Evolutionary conservation across 2,329 filamentous ascomycete genomes (phyloP), one percentile per base, ranked within the genome.

Genomic region (Aspergillus novofumigatus): DNA sequence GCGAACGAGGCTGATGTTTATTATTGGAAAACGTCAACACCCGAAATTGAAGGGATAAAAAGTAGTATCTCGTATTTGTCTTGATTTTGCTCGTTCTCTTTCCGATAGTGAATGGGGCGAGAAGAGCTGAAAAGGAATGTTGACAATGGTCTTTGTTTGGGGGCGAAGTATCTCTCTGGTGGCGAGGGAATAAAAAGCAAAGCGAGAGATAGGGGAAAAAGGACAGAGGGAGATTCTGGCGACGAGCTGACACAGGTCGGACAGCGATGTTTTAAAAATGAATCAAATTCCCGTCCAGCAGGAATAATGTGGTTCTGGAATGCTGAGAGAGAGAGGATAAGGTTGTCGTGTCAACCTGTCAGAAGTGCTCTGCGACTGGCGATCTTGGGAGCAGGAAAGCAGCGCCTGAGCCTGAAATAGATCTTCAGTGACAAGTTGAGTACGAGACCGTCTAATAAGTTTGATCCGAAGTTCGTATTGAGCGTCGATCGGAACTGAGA

Each of bases 271-370:
- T 35, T 52, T 41, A 28, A 42, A 25, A 42, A 20, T 26, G 51
- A 54, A 55, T 63, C 44, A 47, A 47, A 47, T 47, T 47, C 44
- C 67, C 65, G 62, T 60, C 72, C 71, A 68, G 72, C 71, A 72
- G 66, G 64, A 65, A 56, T 47, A 59, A 65, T 54, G 29, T 41
- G 50, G 57, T 57, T 60, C 59, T 68, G 62, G 67, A 72, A 71
- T 69, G 67, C 61, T 61, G 45, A 54, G 28, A 55, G 63, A 55
- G 63, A 60, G 66, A 69, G 65, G 65, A 63, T 61, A 62, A 65
- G 67, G 70, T 72, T 72, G 69, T 72, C 69, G 68, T 69, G 70
- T 72, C 69, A 71, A 72, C 68, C 62, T 63, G 51, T 56, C 55
- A 45, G 52, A 59, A 17, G 32, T 17, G 32, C 32, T 38, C 32